phyloP scores from a whole-genome alignment of 2,329 filamentous ascomycete species.

The Venturia asperata region DNA sequence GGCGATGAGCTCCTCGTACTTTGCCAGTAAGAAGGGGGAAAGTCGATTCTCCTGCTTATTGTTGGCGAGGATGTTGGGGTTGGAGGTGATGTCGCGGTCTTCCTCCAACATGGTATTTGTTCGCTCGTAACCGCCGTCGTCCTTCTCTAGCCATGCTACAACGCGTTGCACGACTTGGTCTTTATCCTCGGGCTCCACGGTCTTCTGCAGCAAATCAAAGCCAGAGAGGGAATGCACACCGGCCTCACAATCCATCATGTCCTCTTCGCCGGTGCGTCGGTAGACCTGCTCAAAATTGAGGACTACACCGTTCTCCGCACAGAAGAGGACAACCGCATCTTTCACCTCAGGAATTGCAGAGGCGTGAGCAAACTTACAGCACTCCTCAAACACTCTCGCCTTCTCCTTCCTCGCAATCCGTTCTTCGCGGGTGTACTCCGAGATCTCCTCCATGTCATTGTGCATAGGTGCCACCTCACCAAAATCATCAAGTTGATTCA shows the following conservation, averaged over 20 bases:
- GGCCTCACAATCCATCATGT: neutral
- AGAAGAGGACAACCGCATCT: neutral
- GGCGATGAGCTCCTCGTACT: neutral
- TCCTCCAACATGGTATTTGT: neutral
- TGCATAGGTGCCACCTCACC: neutral
- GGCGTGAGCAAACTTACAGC: neutral
- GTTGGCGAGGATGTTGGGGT: neutral
- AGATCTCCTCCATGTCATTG: neutral
- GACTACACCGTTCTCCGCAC: neutral
- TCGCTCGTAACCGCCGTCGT: neutral
- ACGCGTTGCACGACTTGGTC: neutral
- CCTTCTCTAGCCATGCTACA: neutral
- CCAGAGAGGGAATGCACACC: neutral
- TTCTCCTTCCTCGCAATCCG: neutral
- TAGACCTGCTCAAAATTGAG: neutral
- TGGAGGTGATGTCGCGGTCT: neutral
- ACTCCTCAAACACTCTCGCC: neutral
- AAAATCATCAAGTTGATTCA: conserved; percentile 7
- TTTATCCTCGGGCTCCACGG: neutral
- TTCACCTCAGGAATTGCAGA: neutral
- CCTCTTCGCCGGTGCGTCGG: neutral
- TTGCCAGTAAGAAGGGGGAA: neutral
- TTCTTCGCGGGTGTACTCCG: neutral
- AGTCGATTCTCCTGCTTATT: neutral
- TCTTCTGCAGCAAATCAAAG: neutral